These are phyloP conservation scores for Phytopythium helicoides DNA, from an alignment of 352 stramenopile species.

Conservation along the genomic window DNA sequence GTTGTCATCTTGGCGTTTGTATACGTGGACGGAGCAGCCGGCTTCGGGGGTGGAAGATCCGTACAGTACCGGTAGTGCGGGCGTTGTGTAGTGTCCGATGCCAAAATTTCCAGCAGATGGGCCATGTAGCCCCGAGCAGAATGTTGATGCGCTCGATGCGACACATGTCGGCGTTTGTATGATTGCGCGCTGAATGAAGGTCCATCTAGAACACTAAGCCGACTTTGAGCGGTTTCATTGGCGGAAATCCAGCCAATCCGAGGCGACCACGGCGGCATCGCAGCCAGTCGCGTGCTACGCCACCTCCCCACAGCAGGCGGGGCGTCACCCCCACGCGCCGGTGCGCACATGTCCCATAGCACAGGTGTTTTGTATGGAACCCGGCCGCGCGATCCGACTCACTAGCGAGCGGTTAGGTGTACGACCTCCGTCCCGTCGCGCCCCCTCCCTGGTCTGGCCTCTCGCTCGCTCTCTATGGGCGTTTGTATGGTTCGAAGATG, in stretches of 20 bases:
- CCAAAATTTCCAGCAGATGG: too few species aligned
- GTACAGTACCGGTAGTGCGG: too few species aligned
- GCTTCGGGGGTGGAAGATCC: too few species aligned
- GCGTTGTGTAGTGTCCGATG: too few species aligned
- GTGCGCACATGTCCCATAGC: background rate
- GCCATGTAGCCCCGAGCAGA: too few species aligned
- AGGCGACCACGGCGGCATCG: conserved; percentile 4
- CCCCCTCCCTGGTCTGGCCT: conserved; percentile 6
- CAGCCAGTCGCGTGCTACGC: background rate
- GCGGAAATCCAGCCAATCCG: conserved; percentile 2
- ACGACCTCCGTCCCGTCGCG: background rate
- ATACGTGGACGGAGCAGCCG: too few species aligned
- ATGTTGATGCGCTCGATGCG: too few species aligned
- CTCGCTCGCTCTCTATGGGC: conserved; percentile 1
- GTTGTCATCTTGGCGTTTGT: too few species aligned
- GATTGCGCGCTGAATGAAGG: too few species aligned
- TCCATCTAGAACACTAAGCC: too few species aligned
- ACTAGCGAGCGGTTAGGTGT: background rate
- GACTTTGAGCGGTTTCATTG: background rate
- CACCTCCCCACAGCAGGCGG: background rate
- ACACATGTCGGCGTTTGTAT: too few species aligned
- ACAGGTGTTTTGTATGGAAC: background rate
- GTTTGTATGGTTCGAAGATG: conserved; percentile 2
- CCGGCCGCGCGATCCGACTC: background rate
- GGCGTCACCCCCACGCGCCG: background rate